Evolutionary conservation across 192 early-diverging fungal genomes (phyloP), one percentile per base, ranked within the genome.

Genomic region (Backusella sp.): DNA sequence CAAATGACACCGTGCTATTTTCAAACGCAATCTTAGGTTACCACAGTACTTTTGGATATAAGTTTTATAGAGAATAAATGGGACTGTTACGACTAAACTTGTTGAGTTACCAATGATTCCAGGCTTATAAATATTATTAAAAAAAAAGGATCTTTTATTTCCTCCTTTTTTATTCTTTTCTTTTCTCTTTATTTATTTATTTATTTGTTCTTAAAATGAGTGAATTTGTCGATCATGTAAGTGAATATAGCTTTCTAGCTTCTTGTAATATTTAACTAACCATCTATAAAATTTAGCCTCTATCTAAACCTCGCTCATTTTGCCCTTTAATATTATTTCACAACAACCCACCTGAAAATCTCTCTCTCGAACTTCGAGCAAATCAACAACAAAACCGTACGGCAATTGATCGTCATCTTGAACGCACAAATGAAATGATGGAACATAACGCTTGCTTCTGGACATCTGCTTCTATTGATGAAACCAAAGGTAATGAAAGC

Each of bases 371-470:
- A 17, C 42, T 74, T 23, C 42, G 17, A 59, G 23, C 21, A 34
- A 73, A 73, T 6, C 35, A 62, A 39, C 37, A 62, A 36, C 52
- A 41, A 41, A 71, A 71, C 17, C 70, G 73, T 26, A 66, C 62
- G 34, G 62, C 41, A 36, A 78, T 78, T 34, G 67, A 74, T 73
- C 52, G 44, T 8, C 77, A 78, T 69, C 65, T 34, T 28, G 46
- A 37, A 6, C 73, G 69, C 23, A 78, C 77, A 34, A 70, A 49
- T 36, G 72, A 78, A 52, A 78, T 72, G 72, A 17, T 78, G 9
- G 56, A 78, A 68, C 34, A 73, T 14, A 69, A 78, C 69, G 72
- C 77, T 42, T 52, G 73, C 21, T 59, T 78, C 19, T 78, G 77
- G 77, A 66, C 73, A 49, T 46, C 70, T 19, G 23, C 68, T 21